A percentile compares a stretch with the other conserved stretches of the same genome.
Conservation (phyloP, 2,329 filamentous ascomycete species). For the Penicillium sp. region DNA sequence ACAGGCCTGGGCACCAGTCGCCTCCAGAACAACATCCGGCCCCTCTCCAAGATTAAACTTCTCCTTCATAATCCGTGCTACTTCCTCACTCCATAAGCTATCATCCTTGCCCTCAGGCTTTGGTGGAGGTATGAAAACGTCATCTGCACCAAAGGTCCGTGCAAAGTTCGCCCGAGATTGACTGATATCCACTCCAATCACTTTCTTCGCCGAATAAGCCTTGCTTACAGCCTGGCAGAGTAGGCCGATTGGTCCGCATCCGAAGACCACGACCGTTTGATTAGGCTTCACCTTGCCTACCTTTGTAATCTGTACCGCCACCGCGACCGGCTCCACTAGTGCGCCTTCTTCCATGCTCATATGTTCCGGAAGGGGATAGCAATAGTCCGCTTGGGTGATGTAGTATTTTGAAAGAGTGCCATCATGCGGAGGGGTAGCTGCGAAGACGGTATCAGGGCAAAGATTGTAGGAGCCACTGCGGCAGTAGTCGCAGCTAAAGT, state of each 20-base stretch:
- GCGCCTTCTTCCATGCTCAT: conserved; percentile 55
- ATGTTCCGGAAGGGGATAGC: conserved; percentile 48
- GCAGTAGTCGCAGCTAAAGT: conserved; percentile 22
- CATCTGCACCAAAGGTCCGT: conserved; percentile 46
- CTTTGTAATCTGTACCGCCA: conserved; percentile 52
- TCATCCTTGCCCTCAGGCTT: conserved; percentile 34
- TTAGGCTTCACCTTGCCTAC: conserved; percentile 42
- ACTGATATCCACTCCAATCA: conserved; percentile 52
- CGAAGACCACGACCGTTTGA: conserved; percentile 51
- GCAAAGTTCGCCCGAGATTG: conserved; percentile 46
- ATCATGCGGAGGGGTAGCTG: conserved; percentile 52
- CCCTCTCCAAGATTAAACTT: conserved; percentile 46
- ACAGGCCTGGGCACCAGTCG: conserved; percentile 49
- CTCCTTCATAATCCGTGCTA: conserved; percentile 43
- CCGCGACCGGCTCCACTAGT: conserved; percentile 55
- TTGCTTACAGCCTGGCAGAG: conserved; percentile 51
- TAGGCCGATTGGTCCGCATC: conserved; percentile 53
- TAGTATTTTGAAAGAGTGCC: conserved; percentile 55
- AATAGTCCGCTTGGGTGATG: conserved; percentile 48
- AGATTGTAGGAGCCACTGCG: conserved; percentile 25
- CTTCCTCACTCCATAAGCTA: conserved; percentile 38
- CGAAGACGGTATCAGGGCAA: conserved; percentile 45
- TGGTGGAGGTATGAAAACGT: conserved; percentile 42
- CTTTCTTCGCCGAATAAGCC: conserved; percentile 47
- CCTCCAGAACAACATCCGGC: conserved; percentile 53